These are phyloP conservation scores for Beauveria sp. DNA, from an alignment of 2,329 filamentous ascomycete species.

Conservation along the genomic window DNA sequence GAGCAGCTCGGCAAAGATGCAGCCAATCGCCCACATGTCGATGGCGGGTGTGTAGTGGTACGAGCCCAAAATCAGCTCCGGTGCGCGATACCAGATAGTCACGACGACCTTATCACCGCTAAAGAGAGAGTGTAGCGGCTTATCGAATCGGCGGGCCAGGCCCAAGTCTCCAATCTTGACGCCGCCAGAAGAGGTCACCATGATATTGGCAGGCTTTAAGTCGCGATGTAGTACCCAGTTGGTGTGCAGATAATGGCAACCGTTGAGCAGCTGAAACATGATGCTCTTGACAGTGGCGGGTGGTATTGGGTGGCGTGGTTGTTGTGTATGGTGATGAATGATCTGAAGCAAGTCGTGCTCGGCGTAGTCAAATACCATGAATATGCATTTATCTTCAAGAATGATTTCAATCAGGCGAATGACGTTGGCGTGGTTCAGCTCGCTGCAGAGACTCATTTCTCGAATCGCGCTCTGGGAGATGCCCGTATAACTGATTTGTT, in stretches of 20 bases:
- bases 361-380: constrained; percentile 98
- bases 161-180: constrained; percentile 95
- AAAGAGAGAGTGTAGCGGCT: constrained; percentile 85
- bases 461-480: constrained; percentile 96
- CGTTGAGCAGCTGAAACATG: constrained; percentile 91
- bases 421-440: constrained; percentile 81
- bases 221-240: constrained; percentile 98
- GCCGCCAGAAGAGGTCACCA: constrained; percentile 84
- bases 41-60: constrained; percentile 97
- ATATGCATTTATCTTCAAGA: constrained; percentile 96
- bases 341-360: constrained; percentile 97
- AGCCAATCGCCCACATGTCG: constrained; percentile 95
- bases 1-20: constrained; percentile 92
- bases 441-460: constrained; percentile 94
- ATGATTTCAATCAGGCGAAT: constrained; percentile 92
- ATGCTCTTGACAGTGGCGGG: constrained; percentile 86
- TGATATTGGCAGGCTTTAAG: constrained; percentile 96
- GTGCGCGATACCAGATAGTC: constrained; percentile 97
- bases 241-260: constrained; percentile 85
- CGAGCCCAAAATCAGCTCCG: constrained; percentile 83
- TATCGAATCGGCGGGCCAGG: constrained; percentile 85
- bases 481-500: constrained; percentile 88
- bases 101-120: constrained; percentile 96
- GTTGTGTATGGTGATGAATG: constrained; percentile 93
- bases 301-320: constrained; percentile 79